A percentile compares a stretch with the other conserved stretches of the same genome.
Conservation (phyloP, 1,284 basidiomycete species). For the Leccinum cinnamomeum region DNA sequence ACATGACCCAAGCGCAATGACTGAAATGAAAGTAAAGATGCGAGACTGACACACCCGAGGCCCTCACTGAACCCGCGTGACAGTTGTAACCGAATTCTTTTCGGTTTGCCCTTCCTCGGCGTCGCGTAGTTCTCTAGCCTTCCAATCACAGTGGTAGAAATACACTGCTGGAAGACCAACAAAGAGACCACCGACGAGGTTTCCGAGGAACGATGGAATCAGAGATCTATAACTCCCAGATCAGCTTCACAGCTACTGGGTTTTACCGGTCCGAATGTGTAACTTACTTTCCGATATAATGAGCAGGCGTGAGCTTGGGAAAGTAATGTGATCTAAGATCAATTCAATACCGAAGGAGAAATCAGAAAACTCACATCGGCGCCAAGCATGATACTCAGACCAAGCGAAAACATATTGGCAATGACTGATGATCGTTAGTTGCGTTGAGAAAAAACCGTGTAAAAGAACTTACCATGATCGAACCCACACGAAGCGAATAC, state of each 20-base stretch:
- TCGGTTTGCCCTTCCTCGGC: slow-evolving; percentile 37
- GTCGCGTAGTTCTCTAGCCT: slow-evolving; percentile 38
- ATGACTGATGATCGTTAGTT: slow-evolving; percentile 42
- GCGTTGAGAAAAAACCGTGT: background rate
- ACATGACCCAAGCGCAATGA: too few relatives aligned
- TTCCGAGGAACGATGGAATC: slow-evolving; percentile 64
- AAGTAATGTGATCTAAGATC: background rate
- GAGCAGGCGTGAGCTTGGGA: slow-evolving; percentile 49
- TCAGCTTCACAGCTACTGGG: slow-evolving; percentile 15
- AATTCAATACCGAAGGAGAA: slow-evolving; percentile 4
- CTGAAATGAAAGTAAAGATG: background rate
- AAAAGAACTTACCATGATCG: slow-evolving; percentile 58
- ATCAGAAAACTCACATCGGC: slow-evolving; percentile 49
- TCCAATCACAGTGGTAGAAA: slow-evolving; percentile 58
- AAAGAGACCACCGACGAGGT: slow-evolving; percentile 65
- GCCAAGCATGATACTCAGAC: slow-evolving; percentile 70
- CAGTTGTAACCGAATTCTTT: slow-evolving; percentile 13
- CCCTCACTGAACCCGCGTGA: slow-evolving; percentile 50
- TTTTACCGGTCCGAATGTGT: background rate
- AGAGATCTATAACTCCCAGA: slow-evolving; percentile 44
- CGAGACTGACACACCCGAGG: slow-evolving; percentile 21
- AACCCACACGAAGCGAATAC: slow-evolving; percentile 33
- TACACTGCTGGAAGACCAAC: slow-evolving; percentile 63
- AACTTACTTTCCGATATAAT: slow-evolving; percentile 67
- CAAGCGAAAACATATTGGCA: slow-evolving; percentile 76